These are phyloP conservation scores for Diaporthe helianthi DNA, from an alignment of 2,329 filamentous ascomycete species.

Conservation along the genomic window DNA sequence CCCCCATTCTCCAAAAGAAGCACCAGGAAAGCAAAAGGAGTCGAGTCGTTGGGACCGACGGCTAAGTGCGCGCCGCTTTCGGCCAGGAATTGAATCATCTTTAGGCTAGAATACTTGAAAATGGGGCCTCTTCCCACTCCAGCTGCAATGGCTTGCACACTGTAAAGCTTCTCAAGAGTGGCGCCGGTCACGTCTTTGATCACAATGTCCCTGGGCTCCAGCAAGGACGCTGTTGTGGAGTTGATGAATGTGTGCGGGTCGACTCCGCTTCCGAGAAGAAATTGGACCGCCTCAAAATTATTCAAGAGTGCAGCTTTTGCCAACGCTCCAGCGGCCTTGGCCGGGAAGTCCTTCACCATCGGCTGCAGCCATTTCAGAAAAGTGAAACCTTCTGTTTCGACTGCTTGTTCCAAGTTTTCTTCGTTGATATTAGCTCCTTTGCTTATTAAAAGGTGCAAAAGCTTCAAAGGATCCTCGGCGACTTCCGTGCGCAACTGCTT, in stretches of 20 bases:
- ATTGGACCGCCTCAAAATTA: background rate
- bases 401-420: background rate
- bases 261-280: background rate
- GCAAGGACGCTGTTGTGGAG: background rate
- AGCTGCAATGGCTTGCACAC: background rate
- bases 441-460: background rate
- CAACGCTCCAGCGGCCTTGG: background rate
- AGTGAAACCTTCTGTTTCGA: background rate
- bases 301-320: background rate
- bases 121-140: background rate
- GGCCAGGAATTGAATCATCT: background rate
- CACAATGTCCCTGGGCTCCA: no score
- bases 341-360: background rate
- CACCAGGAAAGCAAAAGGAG: background rate
- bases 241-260: background rate
- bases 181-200: no score
- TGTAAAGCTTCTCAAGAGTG: background rate
- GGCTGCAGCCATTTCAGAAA: background rate
- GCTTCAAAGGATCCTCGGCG: background rate
- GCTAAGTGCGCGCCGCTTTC: background rate
- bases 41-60: background rate
- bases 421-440: background rate
- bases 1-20: background rate
- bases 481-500: background rate
- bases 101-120: background rate